phyloP scores from a whole-genome alignment of 805 yeast genomes.

The Ogataea paraovalis region DNA sequence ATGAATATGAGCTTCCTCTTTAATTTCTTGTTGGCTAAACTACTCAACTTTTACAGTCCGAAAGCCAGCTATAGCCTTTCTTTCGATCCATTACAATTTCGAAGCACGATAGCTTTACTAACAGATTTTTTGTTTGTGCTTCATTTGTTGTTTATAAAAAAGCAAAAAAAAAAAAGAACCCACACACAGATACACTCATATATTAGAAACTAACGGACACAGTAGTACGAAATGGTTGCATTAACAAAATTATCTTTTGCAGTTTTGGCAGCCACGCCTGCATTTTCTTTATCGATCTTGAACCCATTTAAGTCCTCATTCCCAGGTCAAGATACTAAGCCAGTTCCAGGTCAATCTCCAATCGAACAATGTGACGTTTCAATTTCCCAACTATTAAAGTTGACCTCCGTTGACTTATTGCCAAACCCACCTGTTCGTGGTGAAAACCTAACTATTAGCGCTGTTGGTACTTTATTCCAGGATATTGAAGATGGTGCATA shows the following conservation, averaged over 20 bases:
- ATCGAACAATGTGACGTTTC: slow-evolving; percentile 68
- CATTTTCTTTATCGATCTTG: slow-evolving; percentile 12
- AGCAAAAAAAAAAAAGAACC: too few relatives aligned
- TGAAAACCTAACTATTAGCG: slow-evolving; percentile 72
- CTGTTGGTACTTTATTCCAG: slow-evolving; percentile 57
- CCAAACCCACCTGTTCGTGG: slow-evolving; percentile 94
- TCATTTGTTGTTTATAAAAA: too few relatives aligned
- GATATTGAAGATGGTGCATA: slow-evolving; percentile 81
- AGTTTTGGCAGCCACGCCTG: slow-evolving; percentile 4
- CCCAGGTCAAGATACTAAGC: slow-evolving; percentile 41
- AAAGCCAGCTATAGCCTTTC: too few relatives aligned
- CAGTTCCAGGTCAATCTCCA: slow-evolving; percentile 91
- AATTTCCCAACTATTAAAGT: slow-evolving; percentile 57
- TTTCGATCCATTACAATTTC: too few relatives aligned
- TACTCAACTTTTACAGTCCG: too few relatives aligned
- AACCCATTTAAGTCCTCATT: slow-evolving; percentile 9
- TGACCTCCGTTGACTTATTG: slow-evolving; percentile 53
- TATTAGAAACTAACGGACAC: too few relatives aligned
- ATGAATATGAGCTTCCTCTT: too few relatives aligned
- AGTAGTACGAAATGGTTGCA: too few relatives aligned
- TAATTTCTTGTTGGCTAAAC: too few relatives aligned
- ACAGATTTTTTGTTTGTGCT: too few relatives aligned
- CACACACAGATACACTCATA: too few relatives aligned
- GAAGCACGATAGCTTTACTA: too few relatives aligned
- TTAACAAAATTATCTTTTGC: slow-evolving; percentile 4